A percentile compares a stretch with the other conserved stretches of the same genome.
Evolutionary conservation across 305 asterid species (phyloP).

Genomic region (Fraxinus sp.): DNA sequence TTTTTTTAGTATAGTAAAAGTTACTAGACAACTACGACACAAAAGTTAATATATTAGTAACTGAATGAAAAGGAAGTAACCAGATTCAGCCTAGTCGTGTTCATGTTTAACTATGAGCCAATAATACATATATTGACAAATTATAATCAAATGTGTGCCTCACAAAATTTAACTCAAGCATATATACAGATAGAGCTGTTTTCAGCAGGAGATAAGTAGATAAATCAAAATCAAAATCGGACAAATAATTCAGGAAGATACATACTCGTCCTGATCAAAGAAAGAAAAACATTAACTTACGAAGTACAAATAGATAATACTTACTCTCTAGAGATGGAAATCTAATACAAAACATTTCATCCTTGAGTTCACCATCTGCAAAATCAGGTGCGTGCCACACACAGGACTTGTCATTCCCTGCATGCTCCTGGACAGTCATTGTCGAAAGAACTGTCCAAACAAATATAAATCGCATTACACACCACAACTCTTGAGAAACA

Average conservation of each 20-base stretch:
- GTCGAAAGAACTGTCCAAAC: slow-evolving; percentile 39
- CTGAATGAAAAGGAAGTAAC: not conserved
- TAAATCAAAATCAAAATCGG: not conserved
- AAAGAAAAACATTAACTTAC: not conserved
- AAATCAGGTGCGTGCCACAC: slow-evolving; percentile 56
- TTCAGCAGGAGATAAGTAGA: not conserved
- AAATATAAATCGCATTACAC: not conserved
- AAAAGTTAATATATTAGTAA: not conserved
- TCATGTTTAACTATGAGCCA: not conserved
- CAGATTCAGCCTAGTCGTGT: not conserved
- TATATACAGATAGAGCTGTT: not conserved
- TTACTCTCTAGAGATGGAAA: slow-evolving; percentile 50
- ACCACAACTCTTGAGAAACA: slow-evolving; percentile 1
- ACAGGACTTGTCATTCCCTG: slow-evolving; percentile 51
- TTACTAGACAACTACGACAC: not conserved
- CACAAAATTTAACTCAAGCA: not conserved
- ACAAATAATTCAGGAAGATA: not conserved
- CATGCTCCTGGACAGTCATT: slow-evolving; percentile 48
- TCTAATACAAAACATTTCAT: slow-evolving; percentile 49
- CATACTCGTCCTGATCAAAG: not conserved
- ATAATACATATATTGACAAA: not conserved
- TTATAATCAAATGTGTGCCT: not conserved
- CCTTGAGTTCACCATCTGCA: slow-evolving; percentile 52
- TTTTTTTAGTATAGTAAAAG: not conserved
- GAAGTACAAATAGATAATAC: slow-evolving; percentile 9